Evolutionary conservation across 306 rosid species (phyloP).

Genomic region (Lagenaria siceraria): DNA sequence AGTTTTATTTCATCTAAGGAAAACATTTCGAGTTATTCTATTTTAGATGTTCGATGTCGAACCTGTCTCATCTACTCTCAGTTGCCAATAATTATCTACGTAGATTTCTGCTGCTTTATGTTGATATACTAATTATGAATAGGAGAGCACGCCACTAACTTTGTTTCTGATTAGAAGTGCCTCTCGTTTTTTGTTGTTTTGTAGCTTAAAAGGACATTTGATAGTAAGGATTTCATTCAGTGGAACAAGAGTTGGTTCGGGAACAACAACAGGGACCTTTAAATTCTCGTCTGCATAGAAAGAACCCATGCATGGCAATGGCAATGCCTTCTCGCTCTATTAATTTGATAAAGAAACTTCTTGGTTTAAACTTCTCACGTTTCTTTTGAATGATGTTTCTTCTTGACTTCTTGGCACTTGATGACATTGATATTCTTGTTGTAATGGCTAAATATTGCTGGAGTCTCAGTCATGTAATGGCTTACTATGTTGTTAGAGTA

Average conservation of each 20-base stretch:
- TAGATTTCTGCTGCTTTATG: neutral
- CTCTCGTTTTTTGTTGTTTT: neutral
- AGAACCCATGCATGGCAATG: neutral
- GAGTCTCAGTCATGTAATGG: slow-evolving; percentile 39
- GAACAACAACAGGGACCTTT: neutral
- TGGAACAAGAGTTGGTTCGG: neutral
- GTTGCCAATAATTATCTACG: neutral
- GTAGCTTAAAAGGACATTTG: neutral
- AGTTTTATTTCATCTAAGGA: neutral
- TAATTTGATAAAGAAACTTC: slow-evolving; percentile 34
- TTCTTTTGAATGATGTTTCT: slow-evolving; percentile 39
- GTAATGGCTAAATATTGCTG: slow-evolving; percentile 62
- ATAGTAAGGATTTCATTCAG: neutral
- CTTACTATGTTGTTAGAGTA: slow-evolving; percentile 63
- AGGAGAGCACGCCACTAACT: neutral
- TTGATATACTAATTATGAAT: neutral
- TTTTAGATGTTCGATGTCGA: neutral
- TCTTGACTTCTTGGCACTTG: slow-evolving; percentile 38
- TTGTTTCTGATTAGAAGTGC: neutral
- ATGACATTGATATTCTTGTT: slow-evolving; percentile 39
- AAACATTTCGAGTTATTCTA: neutral
- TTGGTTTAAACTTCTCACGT: slow-evolving; percentile 34
- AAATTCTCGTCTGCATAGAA: neutral
- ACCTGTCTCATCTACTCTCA: neutral
- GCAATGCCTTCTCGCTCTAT: slow-evolving; percentile 17